phyloP scores from a whole-genome alignment of 192 early-diverging fungal species.

The Rhizoclosmatium globosum region DNA sequence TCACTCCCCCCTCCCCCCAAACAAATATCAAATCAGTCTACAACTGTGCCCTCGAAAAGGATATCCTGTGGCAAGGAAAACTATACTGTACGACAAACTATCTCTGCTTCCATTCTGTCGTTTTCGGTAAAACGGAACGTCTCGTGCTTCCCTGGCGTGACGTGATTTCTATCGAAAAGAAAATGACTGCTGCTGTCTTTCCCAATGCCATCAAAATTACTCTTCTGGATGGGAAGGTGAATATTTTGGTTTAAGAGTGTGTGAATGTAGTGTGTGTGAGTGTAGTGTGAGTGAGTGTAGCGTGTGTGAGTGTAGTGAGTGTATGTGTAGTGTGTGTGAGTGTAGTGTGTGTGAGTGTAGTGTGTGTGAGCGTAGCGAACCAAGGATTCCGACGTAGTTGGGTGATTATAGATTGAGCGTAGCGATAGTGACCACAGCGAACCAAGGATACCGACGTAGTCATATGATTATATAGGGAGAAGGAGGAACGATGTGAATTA shows the following conservation, averaged over 20 bases:
- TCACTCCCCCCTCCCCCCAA: too few relatives aligned
- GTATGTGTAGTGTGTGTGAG: neutral
- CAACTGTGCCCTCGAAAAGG: conserved; percentile 84
- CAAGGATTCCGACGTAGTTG: too few relatives aligned
- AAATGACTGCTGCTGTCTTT: conserved; percentile 83
- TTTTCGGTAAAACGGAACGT: conserved; percentile 86
- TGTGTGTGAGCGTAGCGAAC: neutral
- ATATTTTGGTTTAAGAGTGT: neutral
- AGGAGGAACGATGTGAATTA: too few relatives aligned
- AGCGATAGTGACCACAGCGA: too few relatives aligned
- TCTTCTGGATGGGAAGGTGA: conserved; percentile 70
- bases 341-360: neutral
- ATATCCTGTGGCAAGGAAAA: conserved; percentile 87
- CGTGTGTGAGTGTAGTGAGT: neutral
- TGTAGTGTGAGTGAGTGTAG: neutral
- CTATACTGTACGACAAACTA: conserved; percentile 83
- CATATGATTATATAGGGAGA: too few relatives aligned
- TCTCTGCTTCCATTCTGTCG: conserved; percentile 87
- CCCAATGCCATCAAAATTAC: conserved; percentile 89
- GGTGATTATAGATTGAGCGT: too few relatives aligned
- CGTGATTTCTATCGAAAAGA: conserved; percentile 85
- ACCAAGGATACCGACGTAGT: too few relatives aligned
- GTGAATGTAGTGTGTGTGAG: neutral
- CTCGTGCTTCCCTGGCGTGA: conserved; percentile 79
- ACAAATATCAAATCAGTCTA: conserved; percentile 11